Evolutionary conservation across 768 basidiomycete genomes (phyloP).

Genomic region (Trichaptum fuscoviolaceum): DNA sequence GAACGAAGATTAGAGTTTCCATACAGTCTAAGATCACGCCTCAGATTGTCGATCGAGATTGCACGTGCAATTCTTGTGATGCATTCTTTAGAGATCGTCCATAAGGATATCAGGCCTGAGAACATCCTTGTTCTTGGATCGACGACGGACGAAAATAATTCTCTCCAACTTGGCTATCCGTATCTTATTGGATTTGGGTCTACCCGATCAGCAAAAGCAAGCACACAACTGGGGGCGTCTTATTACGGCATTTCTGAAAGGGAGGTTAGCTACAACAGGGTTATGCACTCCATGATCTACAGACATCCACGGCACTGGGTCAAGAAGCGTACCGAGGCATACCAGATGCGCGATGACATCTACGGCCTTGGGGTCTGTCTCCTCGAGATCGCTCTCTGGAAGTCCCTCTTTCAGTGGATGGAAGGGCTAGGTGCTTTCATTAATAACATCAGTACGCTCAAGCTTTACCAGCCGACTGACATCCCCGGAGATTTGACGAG

Average conservation of each 20-base stretch:
- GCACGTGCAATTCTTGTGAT: background rate
- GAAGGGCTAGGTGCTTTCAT: background rate
- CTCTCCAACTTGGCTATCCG: background rate
- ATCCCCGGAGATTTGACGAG: background rate
- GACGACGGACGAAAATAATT: background rate
- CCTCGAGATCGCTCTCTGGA: background rate
- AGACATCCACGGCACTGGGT: background rate
- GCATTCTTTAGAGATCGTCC: constrained; percentile 2
- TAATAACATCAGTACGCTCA: background rate
- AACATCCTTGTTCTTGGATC: background rate
- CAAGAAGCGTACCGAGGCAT: background rate
- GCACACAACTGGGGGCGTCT: background rate
- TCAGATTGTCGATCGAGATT: background rate
- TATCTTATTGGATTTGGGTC: background rate
- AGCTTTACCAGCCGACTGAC: background rate
- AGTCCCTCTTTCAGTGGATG: background rate
- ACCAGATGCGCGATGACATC: constrained; percentile 4
- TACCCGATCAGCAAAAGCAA: background rate
- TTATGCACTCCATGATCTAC: background rate
- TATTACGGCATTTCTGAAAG: background rate
- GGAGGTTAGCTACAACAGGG: background rate
- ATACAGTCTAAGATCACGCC: background rate
- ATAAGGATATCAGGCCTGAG: constrained; percentile 3
- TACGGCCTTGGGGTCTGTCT: constrained; percentile 1
- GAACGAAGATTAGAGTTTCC: background rate